Base-by-base conservation (phyloP, 2,329 filamentous ascomycete species). In the Trichoderma polysporum region DNA sequence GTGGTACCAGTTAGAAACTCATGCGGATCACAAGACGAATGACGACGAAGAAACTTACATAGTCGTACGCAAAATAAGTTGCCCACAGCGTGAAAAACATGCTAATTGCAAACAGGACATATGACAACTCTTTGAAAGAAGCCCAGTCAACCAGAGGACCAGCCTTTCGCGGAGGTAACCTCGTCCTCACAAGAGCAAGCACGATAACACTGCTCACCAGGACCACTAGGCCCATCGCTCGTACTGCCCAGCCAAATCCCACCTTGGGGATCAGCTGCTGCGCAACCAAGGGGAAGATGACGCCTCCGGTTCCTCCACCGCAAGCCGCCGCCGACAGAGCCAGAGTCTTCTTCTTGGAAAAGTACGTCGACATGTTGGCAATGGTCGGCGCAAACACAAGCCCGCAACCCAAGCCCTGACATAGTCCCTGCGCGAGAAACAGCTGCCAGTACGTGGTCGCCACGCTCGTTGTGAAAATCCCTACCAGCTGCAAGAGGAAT, bases 211-310 rank as follows among this genome's bases (percentile, higher is more conserved):
- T 76, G 0, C 72, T 79, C 0, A 77, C 81, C 2, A 90, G 70
- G 29, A 87, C 85, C 35, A 91, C 81, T 60, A 91, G 84, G 0
- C 85, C 88, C 69, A 90, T 81, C 0, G 84, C 82, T 0, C 88
- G 80, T n/a, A 89, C 82, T 0, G 89, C 88, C 87, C 88, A 90
- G 0, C 81, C 80, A 71, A 90, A 91, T 0, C 89, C 89, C 3
- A 90, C 77, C 19, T 79, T 80, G 0, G 87, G 85, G 1, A 90
- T 76, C 12, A 90, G 76, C 63, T 87, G 83, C 71, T 83, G 79
- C 1, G 85, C 80, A 19, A 87, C 81, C 1, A 86, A 79, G 0
- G 89, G 88, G 72, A 89, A 91, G 2, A 91, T 80, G 25, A 90
- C 78, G 0, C 88, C 88, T 1, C 89, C 90, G 0, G 85, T 85